These are phyloP conservation scores for Cercophora scortea DNA, from an alignment of 495 filamentous ascomycete genomes.

Conservation along the genomic window DNA sequence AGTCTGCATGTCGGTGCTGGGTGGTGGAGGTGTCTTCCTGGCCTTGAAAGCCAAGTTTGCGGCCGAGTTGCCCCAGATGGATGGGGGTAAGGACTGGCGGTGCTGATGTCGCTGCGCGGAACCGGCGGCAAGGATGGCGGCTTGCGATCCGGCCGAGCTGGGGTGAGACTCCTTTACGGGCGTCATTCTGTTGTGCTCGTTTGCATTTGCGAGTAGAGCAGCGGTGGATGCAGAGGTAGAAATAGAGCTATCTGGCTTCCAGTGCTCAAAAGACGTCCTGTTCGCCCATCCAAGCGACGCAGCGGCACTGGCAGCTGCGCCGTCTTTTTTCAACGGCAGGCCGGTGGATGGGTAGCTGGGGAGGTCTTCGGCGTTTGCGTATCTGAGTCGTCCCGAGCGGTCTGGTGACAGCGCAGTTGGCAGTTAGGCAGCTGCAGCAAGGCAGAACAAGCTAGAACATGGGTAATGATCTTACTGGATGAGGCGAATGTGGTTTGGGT, in stretches of 20 bases:
- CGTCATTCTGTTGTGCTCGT: constrained; percentile 46
- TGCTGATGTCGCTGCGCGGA: constrained; percentile 48
- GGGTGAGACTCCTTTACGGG: constrained; percentile 43
- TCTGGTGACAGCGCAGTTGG: constrained; percentile 12
- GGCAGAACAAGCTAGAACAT: background rate
- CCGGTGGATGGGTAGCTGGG: constrained; percentile 60
- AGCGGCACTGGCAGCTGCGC: constrained; percentile 63
- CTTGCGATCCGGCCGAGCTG: constrained; percentile 59
- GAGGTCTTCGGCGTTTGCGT: constrained; percentile 59
- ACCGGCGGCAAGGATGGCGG: constrained; percentile 55
- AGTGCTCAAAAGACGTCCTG: constrained; percentile 50
- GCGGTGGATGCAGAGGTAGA: constrained; percentile 60
- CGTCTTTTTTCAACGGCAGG: constrained; percentile 50
- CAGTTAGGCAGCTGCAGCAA: too few relatives aligned
- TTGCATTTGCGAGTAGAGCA: constrained; percentile 53
- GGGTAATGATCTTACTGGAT: constrained; percentile 1
- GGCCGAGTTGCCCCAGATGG: constrained; percentile 48
- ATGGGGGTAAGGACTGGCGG: constrained; percentile 28
- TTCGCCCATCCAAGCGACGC: constrained; percentile 66
- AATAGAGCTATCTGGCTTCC: constrained; percentile 46
- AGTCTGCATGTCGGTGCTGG: constrained; percentile 4
- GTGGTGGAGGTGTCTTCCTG: constrained; percentile 5
- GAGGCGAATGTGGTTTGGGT: constrained; percentile 2
- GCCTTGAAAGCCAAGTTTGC: constrained; percentile 47
- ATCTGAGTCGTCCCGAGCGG: constrained; percentile 51